A percentile compares a stretch with the other conserved stretches of the same genome.
Evolutionary conservation across 352 stramenopile species (phyloP).

Genomic region (Globisporangium uncinulatum): DNA sequence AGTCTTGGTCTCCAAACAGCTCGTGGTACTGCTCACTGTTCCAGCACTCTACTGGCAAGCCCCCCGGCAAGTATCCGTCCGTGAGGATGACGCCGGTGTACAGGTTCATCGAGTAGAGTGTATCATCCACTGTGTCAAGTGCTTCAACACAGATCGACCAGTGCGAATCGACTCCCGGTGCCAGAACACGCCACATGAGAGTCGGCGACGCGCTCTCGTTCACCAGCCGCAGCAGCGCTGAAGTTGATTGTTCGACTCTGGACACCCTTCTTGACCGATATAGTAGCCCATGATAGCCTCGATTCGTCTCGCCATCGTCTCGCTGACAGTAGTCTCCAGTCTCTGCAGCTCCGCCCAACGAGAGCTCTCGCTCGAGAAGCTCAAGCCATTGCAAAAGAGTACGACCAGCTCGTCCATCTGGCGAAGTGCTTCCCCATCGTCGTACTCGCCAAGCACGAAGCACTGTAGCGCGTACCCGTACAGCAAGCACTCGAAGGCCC

Average conservation of each 20-base stretch:
- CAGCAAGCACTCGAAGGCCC: conserved; percentile 29
- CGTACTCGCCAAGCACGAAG: conserved; percentile 13
- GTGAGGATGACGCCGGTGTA: conserved; percentile 35
- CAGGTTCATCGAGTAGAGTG: conserved; percentile 41
- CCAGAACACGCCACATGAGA: conserved; percentile 16
- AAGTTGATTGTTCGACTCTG: conserved; percentile 1
- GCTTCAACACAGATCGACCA: conserved; percentile 29
- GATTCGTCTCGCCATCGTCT: conserved; percentile 33
- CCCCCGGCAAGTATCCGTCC: conserved; percentile 29
- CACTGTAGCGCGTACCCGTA: conserved; percentile 36
- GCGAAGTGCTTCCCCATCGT: conserved; percentile 16
- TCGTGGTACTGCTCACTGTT: conserved; percentile 19
- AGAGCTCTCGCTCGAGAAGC: conserved; percentile 5
- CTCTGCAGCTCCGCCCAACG: not conserved
- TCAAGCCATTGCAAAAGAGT: conserved; percentile 29
- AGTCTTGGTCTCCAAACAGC: conserved; percentile 45
- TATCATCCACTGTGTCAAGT: conserved; percentile 10
- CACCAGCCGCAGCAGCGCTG: conserved; percentile 20
- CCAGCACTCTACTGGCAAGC: conserved; percentile 30
- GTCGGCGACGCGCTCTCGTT: conserved; percentile 14
- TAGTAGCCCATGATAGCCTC: conserved; percentile 9
- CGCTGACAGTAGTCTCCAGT: conserved; percentile 11
- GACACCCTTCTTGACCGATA: not conserved
- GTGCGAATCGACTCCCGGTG: not conserved
- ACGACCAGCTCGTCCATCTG: conserved; percentile 32